Base-by-base conservation (phyloP, 306 rosid species). In the Cyamopsis tetragonoloba region DNA sequence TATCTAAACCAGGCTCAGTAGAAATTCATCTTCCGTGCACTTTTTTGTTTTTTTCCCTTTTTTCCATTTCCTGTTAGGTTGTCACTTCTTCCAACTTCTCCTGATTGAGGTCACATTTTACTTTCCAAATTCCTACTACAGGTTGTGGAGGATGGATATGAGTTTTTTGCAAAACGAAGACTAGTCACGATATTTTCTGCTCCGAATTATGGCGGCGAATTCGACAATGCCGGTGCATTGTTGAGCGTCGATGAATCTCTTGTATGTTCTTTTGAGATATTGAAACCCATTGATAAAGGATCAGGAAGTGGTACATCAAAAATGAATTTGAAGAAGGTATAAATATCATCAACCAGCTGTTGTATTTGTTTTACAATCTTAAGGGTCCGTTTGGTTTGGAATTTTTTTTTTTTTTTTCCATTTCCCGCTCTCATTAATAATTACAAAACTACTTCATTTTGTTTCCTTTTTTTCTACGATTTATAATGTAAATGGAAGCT, bases 101-200 rank as follows among this genome's bases (percentile, higher is more conserved):
- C 28, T 12, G 20, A 62, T 66, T 44, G 46, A 26, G 50, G 44
- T 44, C 72, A 44, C 42, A n/a, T 39, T 69, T 20, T 60, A 3
- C 39, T 34, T 18, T 39, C 10, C 10, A 8, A 44, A 57, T 35
- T 14, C 46, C 37, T 64, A 53, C 10, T 20, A 60, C 80, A 91
- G 95, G 97, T 91, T 70, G 97, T 91, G 73, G 97, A 91, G 73
- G 97, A 91, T 47, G 97, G 95, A 49, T 91, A 91, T 15, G 95
- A 87, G 73, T 90, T 90, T 79, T 87, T 90, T 0, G 95, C 97
- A 4, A 80, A 79, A 34, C 47, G 95, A 60, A 85, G 84, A 57
- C 70, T 90, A 77, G 97, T 90, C 60, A 87, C 97, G 0, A 90
- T 90, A 75, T 90, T 87, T 78, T 90, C 97, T 53, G 97, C 97